Conservation (phyloP, 768 basidiomycete genomes). For the Boletus vermiculosoides region DNA sequence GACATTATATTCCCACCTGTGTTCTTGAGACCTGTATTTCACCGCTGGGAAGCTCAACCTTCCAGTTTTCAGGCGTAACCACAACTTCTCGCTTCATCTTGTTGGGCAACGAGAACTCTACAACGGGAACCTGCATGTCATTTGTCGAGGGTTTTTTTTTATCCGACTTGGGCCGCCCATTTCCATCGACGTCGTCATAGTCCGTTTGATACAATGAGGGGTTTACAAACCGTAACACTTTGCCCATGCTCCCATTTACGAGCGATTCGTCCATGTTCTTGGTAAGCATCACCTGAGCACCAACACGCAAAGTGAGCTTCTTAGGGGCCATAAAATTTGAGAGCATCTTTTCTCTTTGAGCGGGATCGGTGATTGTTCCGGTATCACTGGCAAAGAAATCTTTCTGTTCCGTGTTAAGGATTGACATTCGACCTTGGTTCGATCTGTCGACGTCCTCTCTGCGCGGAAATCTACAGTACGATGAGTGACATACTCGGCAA, state of each 20-base stretch:
- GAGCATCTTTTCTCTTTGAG: constrained; percentile 74
- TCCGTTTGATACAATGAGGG: constrained; percentile 46
- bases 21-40: constrained; percentile 76
- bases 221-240: constrained; percentile 71
- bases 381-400: constrained; percentile 62
- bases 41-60: constrained; percentile 83
- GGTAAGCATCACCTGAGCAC: constrained; percentile 93
- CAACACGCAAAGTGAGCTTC: constrained; percentile 64
- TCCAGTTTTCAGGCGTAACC: constrained; percentile 75
- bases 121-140: constrained; percentile 57
- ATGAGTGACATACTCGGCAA: neutral
- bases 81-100: constrained; percentile 53
- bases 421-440: constrained; percentile 66
- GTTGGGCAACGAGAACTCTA: constrained; percentile 71
- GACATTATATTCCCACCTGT: constrained; percentile 54
- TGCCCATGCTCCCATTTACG: constrained; percentile 94
- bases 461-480: constrained; percentile 72
- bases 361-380: constrained; percentile 51
- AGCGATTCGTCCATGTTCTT: constrained; percentile 90
- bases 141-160: constrained; percentile 29
- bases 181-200: constrained; percentile 35
- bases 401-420: constrained; percentile 52
- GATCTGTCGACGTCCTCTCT: constrained; percentile 90
- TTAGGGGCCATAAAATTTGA: constrained; percentile 89
- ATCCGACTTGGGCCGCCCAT: constrained; percentile 37